These are phyloP conservation scores for Leptosphaerulina australis DNA, from an alignment of 2,329 filamentous ascomycete species.

Conservation along the genomic window DNA sequence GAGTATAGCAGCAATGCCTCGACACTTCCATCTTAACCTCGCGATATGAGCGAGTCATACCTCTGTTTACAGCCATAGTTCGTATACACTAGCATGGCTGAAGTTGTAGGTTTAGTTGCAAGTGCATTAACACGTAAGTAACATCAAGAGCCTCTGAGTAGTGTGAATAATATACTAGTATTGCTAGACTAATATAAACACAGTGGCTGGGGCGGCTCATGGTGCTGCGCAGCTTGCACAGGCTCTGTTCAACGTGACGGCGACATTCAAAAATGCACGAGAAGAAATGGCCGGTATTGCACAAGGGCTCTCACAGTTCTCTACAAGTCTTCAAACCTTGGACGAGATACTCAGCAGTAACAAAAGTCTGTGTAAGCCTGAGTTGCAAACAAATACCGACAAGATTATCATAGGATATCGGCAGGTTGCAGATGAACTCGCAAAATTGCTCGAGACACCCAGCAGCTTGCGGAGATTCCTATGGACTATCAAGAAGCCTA, in stretches of 20 bases:
- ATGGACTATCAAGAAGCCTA: neutral
- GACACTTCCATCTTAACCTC: neutral
- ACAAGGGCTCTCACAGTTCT: neutral
- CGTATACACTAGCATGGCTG: neutral
- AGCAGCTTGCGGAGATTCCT: neutral
- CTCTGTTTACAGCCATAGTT: neutral
- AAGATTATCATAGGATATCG: neutral
- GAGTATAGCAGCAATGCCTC: neutral
- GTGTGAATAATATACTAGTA: no score
- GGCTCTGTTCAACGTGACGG: neutral
- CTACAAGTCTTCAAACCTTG: neutral
- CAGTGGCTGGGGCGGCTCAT: conserved; percentile 1
- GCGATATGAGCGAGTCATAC: neutral
- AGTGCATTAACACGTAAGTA: conserved; percentile 1
- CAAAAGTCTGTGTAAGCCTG: neutral
- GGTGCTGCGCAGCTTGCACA: neutral
- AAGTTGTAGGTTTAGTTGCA: neutral
- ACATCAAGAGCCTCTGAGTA: no score
- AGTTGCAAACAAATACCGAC: neutral
- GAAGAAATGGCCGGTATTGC: conserved; percentile 1
- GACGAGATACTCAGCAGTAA: neutral
- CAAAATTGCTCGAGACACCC: neutral
- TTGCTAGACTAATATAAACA: neutral
- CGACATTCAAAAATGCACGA: neutral
- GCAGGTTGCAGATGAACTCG: neutral